Evolutionary conservation across 1,139 yeast species (phyloP), one percentile per base, ranked within the genome.

Genomic region (Blastobotrys ciferrii): DNA sequence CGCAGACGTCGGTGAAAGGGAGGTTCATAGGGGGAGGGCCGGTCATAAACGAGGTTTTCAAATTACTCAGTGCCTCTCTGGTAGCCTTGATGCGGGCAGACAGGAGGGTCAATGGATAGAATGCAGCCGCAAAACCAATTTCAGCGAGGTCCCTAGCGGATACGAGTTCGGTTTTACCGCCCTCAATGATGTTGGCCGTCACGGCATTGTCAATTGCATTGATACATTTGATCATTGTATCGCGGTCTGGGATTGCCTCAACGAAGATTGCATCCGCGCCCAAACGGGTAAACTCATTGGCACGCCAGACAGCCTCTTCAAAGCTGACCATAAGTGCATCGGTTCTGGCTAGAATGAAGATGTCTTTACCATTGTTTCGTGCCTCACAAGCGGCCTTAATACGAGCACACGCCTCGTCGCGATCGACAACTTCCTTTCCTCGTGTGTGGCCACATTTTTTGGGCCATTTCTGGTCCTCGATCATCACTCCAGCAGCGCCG

Each of bases 401-500:
- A 5, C 54, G 46, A 30, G 51, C 47, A 17, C 37, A 49, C 9
- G 53, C 53, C 33, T 51, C 54, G 5, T 50, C 48, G 7, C 53
- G 44, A 14, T 42, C 47, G 6, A 51, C 54, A n/a, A 51, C 49
- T 31, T 49, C 43, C 38, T 51, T 51, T 30, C 54, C 54, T 15
- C 39, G 40, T n/a, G 53, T 49, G 35, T 51, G 54, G 17, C 54
- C 54, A 35, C 54, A 51, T 23, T 50, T 45, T 40, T 51, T 51
- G 38, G 53, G 53, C 54, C 53, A 51, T 33, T 44, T 45, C 25
- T 51, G 54, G 41, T 51, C 54, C 43, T 51, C 54, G 18, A 51
- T 50, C 53, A 50, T 49, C 14, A 51, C 42, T 2, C 51, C 54
- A 4, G 53, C 48, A 5, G 53, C 54, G 2, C 54, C 54, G 25